A percentile compares a stretch with the other conserved stretches of the same genome.
These are phyloP conservation scores for Hericium rajendrae DNA, from an alignment of 768 basidiomycete species.

Conservation along the genomic window DNA sequence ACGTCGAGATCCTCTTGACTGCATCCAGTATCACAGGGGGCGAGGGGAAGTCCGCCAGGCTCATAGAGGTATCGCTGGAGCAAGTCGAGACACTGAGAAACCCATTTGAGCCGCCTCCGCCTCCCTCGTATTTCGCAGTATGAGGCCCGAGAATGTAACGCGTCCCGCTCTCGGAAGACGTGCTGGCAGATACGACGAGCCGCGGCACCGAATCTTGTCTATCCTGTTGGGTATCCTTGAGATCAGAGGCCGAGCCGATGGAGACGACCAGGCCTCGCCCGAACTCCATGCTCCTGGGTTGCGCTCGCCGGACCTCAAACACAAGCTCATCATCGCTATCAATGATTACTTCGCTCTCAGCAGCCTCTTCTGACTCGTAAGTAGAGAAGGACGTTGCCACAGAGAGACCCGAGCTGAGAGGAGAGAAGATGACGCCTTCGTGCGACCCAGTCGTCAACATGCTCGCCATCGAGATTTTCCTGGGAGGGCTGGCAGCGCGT, in stretches of 20 bases:
- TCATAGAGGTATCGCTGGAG: background rate
- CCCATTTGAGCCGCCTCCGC: background rate
- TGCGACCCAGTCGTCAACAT: background rate
- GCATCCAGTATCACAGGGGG: background rate
- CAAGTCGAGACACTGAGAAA: background rate
- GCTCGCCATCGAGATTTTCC: background rate
- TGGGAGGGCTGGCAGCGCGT: background rate
- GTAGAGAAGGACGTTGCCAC: background rate
- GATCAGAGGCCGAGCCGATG: background rate
- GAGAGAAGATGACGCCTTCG: background rate
- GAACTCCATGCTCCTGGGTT: constrained; percentile 3
- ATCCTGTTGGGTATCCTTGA: background rate
- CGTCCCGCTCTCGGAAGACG: background rate
- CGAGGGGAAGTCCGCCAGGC: background rate
- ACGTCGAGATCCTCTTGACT: background rate
- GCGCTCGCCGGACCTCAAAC: background rate
- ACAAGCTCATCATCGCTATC: background rate
- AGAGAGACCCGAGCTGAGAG: background rate
- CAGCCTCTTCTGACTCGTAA: background rate
- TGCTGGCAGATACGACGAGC: constrained; percentile 1
- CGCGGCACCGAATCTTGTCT: background rate
- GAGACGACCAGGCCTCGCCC: background rate
- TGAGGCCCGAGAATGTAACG: background rate
- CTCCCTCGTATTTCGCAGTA: background rate
- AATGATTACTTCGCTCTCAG: background rate